Base-by-base conservation (phyloP, 768 basidiomycete genomes). In the Hysterangium stoloniferum region DNA sequence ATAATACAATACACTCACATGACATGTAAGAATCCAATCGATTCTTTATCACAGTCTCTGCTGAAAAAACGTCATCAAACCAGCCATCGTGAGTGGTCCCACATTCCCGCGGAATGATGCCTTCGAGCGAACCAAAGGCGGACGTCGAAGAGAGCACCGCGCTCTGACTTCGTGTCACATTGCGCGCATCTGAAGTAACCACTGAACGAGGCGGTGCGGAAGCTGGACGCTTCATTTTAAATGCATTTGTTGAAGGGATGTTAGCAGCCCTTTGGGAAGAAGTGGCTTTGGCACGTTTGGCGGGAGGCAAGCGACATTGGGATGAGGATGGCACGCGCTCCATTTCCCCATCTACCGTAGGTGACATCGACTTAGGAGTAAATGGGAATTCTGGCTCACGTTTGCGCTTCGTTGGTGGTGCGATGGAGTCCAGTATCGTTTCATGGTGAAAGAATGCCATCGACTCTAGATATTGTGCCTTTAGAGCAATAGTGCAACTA, bases 21-120 rank as follows among this genome's bases (percentile, higher is more conserved):
- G 70, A 64, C 65, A 82, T 83, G 58, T 89, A 89, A 0, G 75
- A 72, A 58, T 78, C 82, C 64, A 80, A 74, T 1, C 87, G 68
- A 29, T 67, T 62, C 56, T 67, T 70, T 11, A 89, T 81, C 5
- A 84, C 83, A 17, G 64, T 63, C 59, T 83, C 84, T 8, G 80
- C 84, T 63, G 79, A 84, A 43, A 80, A 62, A 57, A 81, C 76
- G 1, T 58, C 66, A 0, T 67, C 61, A 1, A 78, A 76, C 19
- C 64, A 64, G 1, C 79, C 82, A 46, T 76, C 70, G 38, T 79
- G 75, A 19, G 69, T 61, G 7, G 70, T 70, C 78, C 84, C 85
- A 37, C 68, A 66, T 15, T 76, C 69, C 22, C 67, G 65, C 15
- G 64, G 60, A 43, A 68, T 58, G 11, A 71, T 70, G n/a, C 61